Percentiles rank a stretch among this genome's conserved stretches.
These are phyloP conservation scores for Puccinia triticina DNA, from an alignment of 1,284 basidiomycete species.

Conservation along the genomic window DNA sequence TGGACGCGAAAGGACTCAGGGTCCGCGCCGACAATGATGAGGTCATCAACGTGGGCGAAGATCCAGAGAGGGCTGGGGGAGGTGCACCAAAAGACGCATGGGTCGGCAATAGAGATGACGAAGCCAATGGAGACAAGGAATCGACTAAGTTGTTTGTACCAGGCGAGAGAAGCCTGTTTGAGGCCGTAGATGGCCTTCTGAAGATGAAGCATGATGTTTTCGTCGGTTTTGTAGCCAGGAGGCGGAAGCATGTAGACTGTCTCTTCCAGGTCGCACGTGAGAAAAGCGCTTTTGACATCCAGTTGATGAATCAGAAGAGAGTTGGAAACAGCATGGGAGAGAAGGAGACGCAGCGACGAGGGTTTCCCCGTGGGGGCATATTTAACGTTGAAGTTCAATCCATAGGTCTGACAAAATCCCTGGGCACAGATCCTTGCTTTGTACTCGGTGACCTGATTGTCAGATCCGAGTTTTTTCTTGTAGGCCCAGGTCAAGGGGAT, in stretches of 20 bases:
- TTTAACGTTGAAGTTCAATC: neutral
- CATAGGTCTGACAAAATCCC: slow-evolving; percentile 21
- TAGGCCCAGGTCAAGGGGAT: neutral
- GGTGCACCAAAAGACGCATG: neutral
- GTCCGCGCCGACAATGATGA: neutral
- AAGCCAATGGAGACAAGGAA: neutral
- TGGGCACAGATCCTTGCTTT: slow-evolving; percentile 27
- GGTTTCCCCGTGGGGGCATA: slow-evolving; percentile 17
- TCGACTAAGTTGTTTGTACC: neutral
- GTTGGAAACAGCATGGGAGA: neutral
- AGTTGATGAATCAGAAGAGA: slow-evolving; percentile 5
- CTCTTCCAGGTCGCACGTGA: neutral
- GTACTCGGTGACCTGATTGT: slow-evolving; percentile 8
- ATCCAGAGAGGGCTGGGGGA: neutral
- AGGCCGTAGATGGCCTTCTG: too few species aligned
- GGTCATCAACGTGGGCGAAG: neutral
- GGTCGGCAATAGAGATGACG: too few species aligned
- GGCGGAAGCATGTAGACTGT: neutral
- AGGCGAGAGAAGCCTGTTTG: neutral
- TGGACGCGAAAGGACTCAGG: neutral
- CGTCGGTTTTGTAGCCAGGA: neutral
- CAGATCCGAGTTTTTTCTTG: neutral
- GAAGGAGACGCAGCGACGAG: neutral
- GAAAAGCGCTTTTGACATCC: slow-evolving; percentile 10
- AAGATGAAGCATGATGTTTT: neutral